Base-by-base conservation (phyloP, 2,329 filamentous ascomycete species). In the Fulvia fulva region DNA sequence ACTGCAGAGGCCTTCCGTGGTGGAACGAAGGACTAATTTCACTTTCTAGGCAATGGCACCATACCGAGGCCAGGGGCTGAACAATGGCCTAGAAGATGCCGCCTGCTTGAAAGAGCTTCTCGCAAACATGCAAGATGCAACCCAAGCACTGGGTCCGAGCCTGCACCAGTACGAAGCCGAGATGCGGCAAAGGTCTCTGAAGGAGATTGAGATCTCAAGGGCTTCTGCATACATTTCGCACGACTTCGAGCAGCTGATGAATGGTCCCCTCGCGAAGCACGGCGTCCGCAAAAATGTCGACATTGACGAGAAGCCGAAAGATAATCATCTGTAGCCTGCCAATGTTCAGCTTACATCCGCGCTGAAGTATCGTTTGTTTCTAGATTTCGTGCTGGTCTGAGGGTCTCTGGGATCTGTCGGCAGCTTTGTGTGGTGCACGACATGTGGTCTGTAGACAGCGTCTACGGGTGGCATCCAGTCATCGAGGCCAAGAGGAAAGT, bases 391-490 rank as follows among this genome's bases (percentile, higher is more conserved):
- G 50, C 57, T 65, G 8, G 62, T 63, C n/a, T 63, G 67, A 26
- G 77, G 69, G 30, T 76, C 77, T 61, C 78, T 76, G 2, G 77
- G 75, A 65, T 80, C 78, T 34, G 74, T 70, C 1, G 77, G 77
- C 32, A 81, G 63, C 57, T 78, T 80, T 21, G 89, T 93, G 71
- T 97, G 92, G 74, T 97, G 93, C 2, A 97, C 92, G 16, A 96
- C 90, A 72, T 97, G 92, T 5, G 92, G 93, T 51, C 91, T 81
- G 72, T 96, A 96, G 16, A 96, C 87, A 5, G 91, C 91, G 73
- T 96, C 91, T 2, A 95, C 90, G 0, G 90, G 91, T 1, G 89
- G 89, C 84, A 92, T 91, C 89, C 89, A 97, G 70, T 97, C 92
- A 72, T 97, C 91, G 58, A 96, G 77, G 51, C 88, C 91, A 16